A percentile compares a stretch with the other conserved stretches of the same genome.
phyloP scores from a whole-genome alignment of 768 basidiomycete genomes.

The Leccinellum rugosiceps region DNA sequence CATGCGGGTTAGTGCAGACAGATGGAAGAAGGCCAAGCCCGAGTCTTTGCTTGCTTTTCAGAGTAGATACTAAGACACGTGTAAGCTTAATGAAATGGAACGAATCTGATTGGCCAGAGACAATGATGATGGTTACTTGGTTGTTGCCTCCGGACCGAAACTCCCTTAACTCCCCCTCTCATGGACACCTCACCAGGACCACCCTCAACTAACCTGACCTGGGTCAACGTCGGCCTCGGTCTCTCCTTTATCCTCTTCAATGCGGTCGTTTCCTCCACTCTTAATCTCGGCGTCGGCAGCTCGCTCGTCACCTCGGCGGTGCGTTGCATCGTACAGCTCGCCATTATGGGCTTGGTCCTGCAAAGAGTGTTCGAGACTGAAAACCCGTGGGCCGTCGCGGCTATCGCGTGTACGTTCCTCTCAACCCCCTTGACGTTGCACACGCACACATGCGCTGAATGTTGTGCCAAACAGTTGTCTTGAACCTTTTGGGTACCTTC shows the following conservation, averaged over 20 bases:
- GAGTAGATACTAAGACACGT: background rate
- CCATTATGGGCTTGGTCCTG: slow-evolving; percentile 65
- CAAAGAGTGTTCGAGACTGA: slow-evolving; percentile 74
- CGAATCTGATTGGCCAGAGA: background rate
- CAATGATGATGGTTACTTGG: no score
- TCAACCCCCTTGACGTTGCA: background rate
- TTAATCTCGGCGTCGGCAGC: slow-evolving; percentile 66
- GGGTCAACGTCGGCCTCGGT: slow-evolving; percentile 74
- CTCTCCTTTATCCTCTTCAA: slow-evolving; percentile 76
- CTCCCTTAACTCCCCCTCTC: background rate
- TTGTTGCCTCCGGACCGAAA: no score
- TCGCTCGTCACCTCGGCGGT: slow-evolving; percentile 67
- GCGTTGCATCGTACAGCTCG: slow-evolving; percentile 76
- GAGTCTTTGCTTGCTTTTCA: slow-evolving; percentile 35
- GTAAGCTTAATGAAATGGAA: background rate
- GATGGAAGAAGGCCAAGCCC: slow-evolving; percentile 53
- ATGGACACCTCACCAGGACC: slow-evolving; percentile 34
- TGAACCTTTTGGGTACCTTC: slow-evolving; percentile 74
- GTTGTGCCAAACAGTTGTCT: slow-evolving; percentile 41
- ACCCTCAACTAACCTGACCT: slow-evolving; percentile 42
- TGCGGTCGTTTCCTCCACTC: slow-evolving; percentile 56
- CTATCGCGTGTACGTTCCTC: slow-evolving; percentile 60
- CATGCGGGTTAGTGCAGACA: slow-evolving; percentile 43
- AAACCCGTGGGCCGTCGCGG: slow-evolving; percentile 70
- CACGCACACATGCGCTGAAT: background rate